Conservation (phyloP, 2,329 filamentous ascomycete species). For the Alternaria brassicicola region DNA sequence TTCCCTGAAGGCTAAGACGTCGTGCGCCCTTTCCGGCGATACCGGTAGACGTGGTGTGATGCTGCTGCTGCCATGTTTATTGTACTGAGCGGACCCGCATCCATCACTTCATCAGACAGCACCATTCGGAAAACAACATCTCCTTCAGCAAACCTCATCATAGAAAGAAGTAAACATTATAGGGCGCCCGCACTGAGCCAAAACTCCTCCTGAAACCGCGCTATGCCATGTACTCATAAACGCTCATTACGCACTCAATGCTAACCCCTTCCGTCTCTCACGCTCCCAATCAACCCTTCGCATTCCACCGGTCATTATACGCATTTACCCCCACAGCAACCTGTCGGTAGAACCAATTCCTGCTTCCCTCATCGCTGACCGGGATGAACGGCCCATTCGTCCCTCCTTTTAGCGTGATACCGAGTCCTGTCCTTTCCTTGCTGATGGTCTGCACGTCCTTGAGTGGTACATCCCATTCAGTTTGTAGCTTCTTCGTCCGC, state of each 20-base stretch:
- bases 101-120: background rate
- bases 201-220: background rate
- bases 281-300: conserved; percentile 54
- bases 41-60: too few relatives aligned
- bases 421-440: conserved; percentile 94
- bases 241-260: background rate
- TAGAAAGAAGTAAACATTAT: conserved; percentile 9
- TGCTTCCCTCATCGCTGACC: conserved; percentile 80
- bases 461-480: conserved; percentile 94
- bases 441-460: conserved; percentile 97
- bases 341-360: conserved; percentile 71
- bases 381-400: conserved; percentile 95
- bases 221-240: conserved; percentile 10
- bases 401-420: conserved; percentile 84
- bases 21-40: too few relatives aligned
- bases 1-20: too few relatives aligned
- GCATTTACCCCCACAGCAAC: conserved; percentile 71
- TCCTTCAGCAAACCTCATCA: background rate
- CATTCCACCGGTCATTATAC: conserved; percentile 71
- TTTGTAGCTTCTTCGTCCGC: conserved; percentile 80
- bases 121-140: background rate
- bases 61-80: too few relatives aligned
- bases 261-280: background rate
- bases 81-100: background rate
- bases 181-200: background rate